Evolutionary conservation across 352 stramenopile species (phyloP), one percentile per base, ranked within the genome.

Genomic region (Globisporangium cederbergense): DNA sequence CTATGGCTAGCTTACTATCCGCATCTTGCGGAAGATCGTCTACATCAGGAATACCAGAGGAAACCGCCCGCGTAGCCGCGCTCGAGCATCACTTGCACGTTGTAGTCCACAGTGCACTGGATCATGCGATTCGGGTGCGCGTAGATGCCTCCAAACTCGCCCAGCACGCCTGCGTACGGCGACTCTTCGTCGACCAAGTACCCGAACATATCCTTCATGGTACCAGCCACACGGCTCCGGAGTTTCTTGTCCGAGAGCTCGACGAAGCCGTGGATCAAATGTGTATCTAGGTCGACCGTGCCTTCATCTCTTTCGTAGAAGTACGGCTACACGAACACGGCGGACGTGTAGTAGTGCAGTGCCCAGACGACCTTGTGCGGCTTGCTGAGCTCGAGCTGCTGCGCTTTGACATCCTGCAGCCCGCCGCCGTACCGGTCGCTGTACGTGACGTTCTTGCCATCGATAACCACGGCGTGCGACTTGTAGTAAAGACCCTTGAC

Each of bases 81-180:
- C 13, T 71, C 62, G 18, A 78, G 38, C 40, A 87, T 74, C 55
- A 79, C 68, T 38, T 83, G 62, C 65, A 89, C 84, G 36, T 70
- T 86, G 25, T 71, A 70, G 59, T 87, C 73, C 22, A 76, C 78
- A 18, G 66, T 79, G 14, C 79, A 78, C 53, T 78, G 64, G 11
- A 74, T 86, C 10, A 76, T 89, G 36, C 72, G 63, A 46, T 79
- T 58, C 2, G 78, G 78, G 54, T 85, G 74, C 13, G 75, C 64
- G 64, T 89, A 89, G 42, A 89, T 51, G 0, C 79, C 79, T 20
- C 70, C 79, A 34, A 89, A 89, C 62, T 89, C 78, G 5, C 78
- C 79, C 34, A 89, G 65, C 47, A 79, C 61, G 14, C 68, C 42
- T 10, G 68, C 64, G 16, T 43, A 68, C 28, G 43, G 30, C 8